These are phyloP conservation scores for Boletus sensibilis DNA, from an alignment of 768 basidiomycete species.

Conservation along the genomic window DNA sequence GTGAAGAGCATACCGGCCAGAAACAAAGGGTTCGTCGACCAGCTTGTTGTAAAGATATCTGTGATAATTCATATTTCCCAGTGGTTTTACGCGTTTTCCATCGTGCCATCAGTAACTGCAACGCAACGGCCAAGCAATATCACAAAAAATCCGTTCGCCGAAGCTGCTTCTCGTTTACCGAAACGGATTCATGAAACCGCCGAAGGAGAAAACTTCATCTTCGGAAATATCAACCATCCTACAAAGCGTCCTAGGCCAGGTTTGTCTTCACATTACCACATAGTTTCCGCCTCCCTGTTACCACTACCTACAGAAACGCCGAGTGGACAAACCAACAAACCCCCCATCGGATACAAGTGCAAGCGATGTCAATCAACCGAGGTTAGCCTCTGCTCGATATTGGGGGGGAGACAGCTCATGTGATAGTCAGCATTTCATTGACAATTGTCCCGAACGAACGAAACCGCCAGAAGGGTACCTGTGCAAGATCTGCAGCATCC, in stretches of 20 bases:
- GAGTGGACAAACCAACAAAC: slow-evolving; percentile 50
- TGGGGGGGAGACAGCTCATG: slow-evolving; percentile 1
- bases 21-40: slow-evolving; percentile 73
- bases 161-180: slow-evolving; percentile 33
- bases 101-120: slow-evolving; percentile 52
- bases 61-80: slow-evolving; percentile 32
- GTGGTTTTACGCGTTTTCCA: slow-evolving; percentile 98
- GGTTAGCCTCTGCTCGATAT: slow-evolving; percentile 38
- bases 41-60: slow-evolving; percentile 1
- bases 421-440: slow-evolving; percentile 64
- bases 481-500: slow-evolving; percentile 83
- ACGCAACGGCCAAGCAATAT: slow-evolving; percentile 55
- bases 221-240: slow-evolving; percentile 58
- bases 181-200: slow-evolving; percentile 56
- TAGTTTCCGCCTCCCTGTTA: not conserved
- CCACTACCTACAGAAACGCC: slow-evolving; percentile 10
- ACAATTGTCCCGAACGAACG: slow-evolving; percentile 68
- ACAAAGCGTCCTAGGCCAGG: slow-evolving; percentile 58
- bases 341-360: slow-evolving; percentile 74
- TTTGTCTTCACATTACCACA: slow-evolving; percentile 26
- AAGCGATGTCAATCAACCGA: slow-evolving; percentile 74
- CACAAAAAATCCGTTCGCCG: slow-evolving; percentile 70
- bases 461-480: slow-evolving; percentile 83
- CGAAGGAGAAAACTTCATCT: slow-evolving; percentile 64
- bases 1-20: slow-evolving; percentile 58